A percentile compares a stretch with the other conserved stretches of the same genome.
phyloP scores from a whole-genome alignment of 2,329 filamentous ascomycete species.

The Graphilbum ipis-grandicollis region DNA sequence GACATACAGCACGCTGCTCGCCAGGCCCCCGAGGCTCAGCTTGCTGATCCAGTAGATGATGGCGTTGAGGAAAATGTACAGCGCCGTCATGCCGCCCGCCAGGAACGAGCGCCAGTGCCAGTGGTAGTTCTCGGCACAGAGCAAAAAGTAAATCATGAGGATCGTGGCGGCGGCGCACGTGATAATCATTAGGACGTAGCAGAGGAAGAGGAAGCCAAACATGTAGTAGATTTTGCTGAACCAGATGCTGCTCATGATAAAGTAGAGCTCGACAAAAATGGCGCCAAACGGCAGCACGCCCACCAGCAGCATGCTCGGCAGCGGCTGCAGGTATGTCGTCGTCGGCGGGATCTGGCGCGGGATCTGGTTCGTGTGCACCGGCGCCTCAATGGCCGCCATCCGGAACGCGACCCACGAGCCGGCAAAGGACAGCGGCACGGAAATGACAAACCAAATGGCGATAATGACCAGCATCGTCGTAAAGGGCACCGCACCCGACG shows the following conservation, averaged over 20 bases:
- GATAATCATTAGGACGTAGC: conserved; percentile 93
- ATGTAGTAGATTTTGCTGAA: conserved; percentile 99
- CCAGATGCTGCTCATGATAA: conserved; percentile 99
- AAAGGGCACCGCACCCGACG: conserved; percentile 87
- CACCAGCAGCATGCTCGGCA: conserved; percentile 83
- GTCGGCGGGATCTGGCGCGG: conserved; percentile 79
- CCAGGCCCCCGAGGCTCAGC: conserved; percentile 67
- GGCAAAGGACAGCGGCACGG: conserved; percentile 72
- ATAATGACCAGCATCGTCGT: conserved; percentile 92
- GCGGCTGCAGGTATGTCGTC: conserved; percentile 64
- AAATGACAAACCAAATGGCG: conserved; percentile 92
- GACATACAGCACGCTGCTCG: conserved; percentile 78
- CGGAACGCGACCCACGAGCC: conserved; percentile 93
- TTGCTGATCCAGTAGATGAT: conserved; percentile 83
- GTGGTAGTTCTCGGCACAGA: conserved; percentile 94
- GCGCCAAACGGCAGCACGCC: conserved; percentile 88
- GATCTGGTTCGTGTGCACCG: conserved; percentile 93
- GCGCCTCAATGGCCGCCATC: conserved; percentile 50
- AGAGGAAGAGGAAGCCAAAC: conserved; percentile 97
- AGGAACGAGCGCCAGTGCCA: conserved; percentile 97
- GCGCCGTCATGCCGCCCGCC: conserved; percentile 75
- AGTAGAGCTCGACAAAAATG: conserved; percentile 97
- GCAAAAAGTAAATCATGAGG: conserved; percentile 86
- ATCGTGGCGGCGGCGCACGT: conserved; percentile 86
- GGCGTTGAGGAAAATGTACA: conserved; percentile 84